Evolutionary conservation across 805 yeast genomes (phyloP), one percentile per base, ranked within the genome.

Genomic region (Nakazawaea wickerhamii): DNA sequence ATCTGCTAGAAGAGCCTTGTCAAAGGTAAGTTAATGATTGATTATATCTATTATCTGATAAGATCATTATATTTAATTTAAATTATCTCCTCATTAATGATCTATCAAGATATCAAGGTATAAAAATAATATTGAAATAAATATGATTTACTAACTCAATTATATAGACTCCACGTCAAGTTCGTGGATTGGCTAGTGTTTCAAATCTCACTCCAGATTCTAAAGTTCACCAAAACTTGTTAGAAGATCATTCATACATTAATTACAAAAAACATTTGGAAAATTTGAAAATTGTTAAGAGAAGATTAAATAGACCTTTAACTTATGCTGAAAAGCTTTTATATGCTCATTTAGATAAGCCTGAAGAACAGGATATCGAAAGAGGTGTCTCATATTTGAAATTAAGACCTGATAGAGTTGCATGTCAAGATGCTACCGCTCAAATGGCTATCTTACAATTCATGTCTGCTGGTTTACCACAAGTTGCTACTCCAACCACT

Each of bases 341-440:
- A 49, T 93, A 93, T 64, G 87, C 96, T 17, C 99, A 93, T 65
- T 72, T 93, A 60, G 86, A 81, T 45, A 72, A 88, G 55, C 96
- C 96, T 28, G 91, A 85, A 55, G 95, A 85, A 56, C 75, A 87
- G 50, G 76, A 60, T 53, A 53, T 65, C 71, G 49, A 68, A 71
- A 79, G 99, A 67, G 99, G 99, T 53, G 71, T 81, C 38, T 79
- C 90, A 41, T 93, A 93, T 67, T 75, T 93, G 63, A 93, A 93
- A 71, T 75, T 93, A 55, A 79, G 85, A 61, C 99, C 99, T 19
- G 99, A 93, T 62, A 80, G 99, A 63, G 98, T 93, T 37, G 99
- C 99, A 21, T 91, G 95, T 95, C 99, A 93, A 72, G 99, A 93
- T 73, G 99, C 99, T n/a, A 86, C 96, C 25, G 99, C 99, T 15